Conservation (phyloP, 116 monocot species). For the Posidonia oceanica region DNA sequence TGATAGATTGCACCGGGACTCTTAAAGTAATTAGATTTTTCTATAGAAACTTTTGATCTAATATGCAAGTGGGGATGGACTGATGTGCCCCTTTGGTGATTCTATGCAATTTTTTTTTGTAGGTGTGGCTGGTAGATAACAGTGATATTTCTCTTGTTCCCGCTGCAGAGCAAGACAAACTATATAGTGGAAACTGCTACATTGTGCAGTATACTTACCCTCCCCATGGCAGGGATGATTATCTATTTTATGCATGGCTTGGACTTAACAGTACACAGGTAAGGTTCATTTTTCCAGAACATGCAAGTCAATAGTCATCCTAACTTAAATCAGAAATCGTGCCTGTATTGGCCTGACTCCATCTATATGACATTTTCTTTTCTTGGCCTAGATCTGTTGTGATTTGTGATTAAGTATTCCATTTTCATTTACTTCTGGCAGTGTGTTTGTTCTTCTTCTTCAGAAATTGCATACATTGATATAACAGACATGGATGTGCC, state of each 20-base stretch:
- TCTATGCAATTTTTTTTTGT: neutral
- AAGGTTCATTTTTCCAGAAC: neutral
- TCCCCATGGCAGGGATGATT: constrained; percentile 17
- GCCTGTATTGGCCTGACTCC: too few species aligned
- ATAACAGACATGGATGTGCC: too few species aligned
- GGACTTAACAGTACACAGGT: constrained; percentile 29
- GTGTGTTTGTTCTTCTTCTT: neutral
- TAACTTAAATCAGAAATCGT: too few species aligned
- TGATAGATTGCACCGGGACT: constrained; percentile 25
- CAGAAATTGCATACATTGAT: neutral
- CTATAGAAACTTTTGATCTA: neutral
- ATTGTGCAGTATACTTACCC: constrained; percentile 29
- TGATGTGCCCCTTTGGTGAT: neutral
- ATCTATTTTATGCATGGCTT: constrained; percentile 40
- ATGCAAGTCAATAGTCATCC: too few species aligned
- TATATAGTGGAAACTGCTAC: constrained; percentile 45
- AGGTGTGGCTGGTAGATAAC: constrained; percentile 45
- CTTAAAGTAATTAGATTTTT: constrained; percentile 25
- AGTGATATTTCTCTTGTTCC: constrained; percentile 19
- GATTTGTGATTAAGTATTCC: too few species aligned
- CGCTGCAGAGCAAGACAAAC: constrained; percentile 16
- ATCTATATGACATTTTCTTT: neutral
- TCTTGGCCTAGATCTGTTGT: neutral
- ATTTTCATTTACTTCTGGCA: too few species aligned
- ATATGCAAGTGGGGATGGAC: neutral